Base-by-base conservation (phyloP, 805 yeast genomes). In the Candida easanensis region DNA sequence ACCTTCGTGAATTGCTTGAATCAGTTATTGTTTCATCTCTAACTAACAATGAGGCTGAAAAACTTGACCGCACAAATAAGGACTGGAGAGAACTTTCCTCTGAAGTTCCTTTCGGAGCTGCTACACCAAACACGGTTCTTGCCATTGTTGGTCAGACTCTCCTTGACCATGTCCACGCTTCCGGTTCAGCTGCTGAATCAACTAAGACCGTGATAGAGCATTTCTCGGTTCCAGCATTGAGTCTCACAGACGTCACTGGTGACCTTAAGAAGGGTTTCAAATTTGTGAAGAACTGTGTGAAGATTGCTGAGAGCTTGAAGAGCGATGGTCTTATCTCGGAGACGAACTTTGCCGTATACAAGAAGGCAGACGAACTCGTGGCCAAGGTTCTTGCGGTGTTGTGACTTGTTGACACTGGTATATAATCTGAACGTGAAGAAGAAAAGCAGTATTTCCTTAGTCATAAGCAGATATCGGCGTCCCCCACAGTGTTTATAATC, bases 1-100 rank as follows among this genome's bases (percentile, higher is more conserved):
- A 71, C 33, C 58, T 80, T 21, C 73, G 77, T 46, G 80, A 79
- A 49, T 62, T 81, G n/a, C 58, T 79, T 22, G 84, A 79, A 51
- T 69, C 71, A 36, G 73, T 70, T 39, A 55, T 70, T 45, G 74
- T 71, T 56, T 77, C 80, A 17, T 70, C 73, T 39, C 70, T 74
- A 57, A 68, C 73, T 50, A 77, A 79, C 23, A 77, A 76, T 41
- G 84, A 80, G 52, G 80, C 77, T 37, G 71, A 81, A 41, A 80
- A 87, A 56, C 55, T 71, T 9, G 60, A 66, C 1, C 66, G 65
- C 42, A 57, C 66, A 4, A 76, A 73, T 49, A 49, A 57, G 15
- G 73, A 76, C 3, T 88, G 96, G 96, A 65, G 70, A 37, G 48
- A 65, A 7, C 62, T 88, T 34, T 76, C 78, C 3, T 54, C 64